Evolutionary conservation across 225 moss, liverwort and hornwort genomes (phyloP), one percentile per base, ranked within the genome.

Genomic region (Rhytidiadelphus loreus): DNA sequence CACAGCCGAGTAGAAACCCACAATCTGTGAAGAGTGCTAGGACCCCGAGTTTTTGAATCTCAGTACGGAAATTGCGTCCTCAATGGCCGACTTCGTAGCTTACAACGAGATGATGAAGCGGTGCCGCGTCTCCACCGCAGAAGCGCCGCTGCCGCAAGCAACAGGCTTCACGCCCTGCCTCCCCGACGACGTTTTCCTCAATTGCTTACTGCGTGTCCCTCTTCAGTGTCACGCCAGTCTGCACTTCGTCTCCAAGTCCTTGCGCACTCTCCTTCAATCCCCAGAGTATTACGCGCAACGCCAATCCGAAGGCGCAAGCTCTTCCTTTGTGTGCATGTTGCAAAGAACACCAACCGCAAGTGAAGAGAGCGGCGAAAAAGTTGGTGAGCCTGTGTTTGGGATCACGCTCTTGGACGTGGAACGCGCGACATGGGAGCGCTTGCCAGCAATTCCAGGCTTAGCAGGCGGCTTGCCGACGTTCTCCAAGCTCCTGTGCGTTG

Each of bases 131-230:
- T 2, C 65, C 1, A 61, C 12, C 20, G 90, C 55, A 21, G 88
- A 53, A 9, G 60, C 18, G 1, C 53, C 77, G 7, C 48, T 13
- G 16, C 62, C 48, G 17, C 33, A 84, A 16, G 43, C 84, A 13
- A 13, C 60, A 15, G 92, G 91, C 10, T 85, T 88, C 48, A 90
- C 95, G 17, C 94, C 96, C 5, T 92, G 92, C 8, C 88, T 98
- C 26, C 97, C 98, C 5, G 95, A 98, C 58, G 98, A 98, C 7
- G 91, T 98, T 18, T 95, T 96, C 22, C 61, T 94, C 19, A 95
- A 94, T 77, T 98, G 98, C 60, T 76, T 98, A 65, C 81, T 96
- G 44, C 90, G 95, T 19, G 95, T 98, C 19, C 94, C 97, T 61
- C 84, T 95, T 61, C 93, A 91, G 46, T 91, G 90, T 25, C 94